Percentiles rank a stretch among this genome's conserved stretches.
Evolutionary conservation across 2,329 filamentous ascomycete species (phyloP).

Genomic region (Orbilia brochopaga): DNA sequence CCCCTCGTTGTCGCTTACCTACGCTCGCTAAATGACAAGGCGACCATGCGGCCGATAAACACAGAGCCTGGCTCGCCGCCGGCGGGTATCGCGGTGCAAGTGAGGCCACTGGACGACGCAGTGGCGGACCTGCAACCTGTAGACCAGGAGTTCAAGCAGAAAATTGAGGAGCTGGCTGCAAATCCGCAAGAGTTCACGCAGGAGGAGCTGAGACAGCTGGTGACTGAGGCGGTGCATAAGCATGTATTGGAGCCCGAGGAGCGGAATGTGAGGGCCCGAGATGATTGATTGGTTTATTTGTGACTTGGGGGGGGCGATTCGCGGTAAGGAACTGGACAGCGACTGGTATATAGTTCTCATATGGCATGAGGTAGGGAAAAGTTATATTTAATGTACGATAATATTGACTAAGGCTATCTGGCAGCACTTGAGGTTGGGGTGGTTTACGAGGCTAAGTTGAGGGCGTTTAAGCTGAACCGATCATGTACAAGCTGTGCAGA

Average conservation of each 20-base stretch:
- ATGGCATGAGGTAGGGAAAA: background rate
- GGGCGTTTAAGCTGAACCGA: background rate
- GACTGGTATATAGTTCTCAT: background rate
- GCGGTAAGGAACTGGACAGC: too few species aligned
- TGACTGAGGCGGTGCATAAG: constrained; percentile 78
- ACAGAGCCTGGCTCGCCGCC: constrained; percentile 65
- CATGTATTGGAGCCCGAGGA: constrained; percentile 65
- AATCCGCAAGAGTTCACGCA: constrained; percentile 84
- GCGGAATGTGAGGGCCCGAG: constrained; percentile 69
- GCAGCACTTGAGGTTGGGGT: too few species aligned
- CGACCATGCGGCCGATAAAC: constrained; percentile 56
- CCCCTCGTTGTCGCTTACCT: constrained; percentile 78
- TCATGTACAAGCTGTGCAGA: too few species aligned
- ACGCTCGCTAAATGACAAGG: constrained; percentile 56
- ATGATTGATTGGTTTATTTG: constrained; percentile 56
- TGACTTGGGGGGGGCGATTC: background rate
- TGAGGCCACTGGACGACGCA: constrained; percentile 73
- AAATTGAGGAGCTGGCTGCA: constrained; percentile 87
- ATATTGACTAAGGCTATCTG: too few species aligned
- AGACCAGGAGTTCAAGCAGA: constrained; percentile 80
- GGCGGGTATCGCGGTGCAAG: constrained; percentile 75
- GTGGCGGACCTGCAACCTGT: constrained; percentile 68
- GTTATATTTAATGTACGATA: constrained; percentile 28
- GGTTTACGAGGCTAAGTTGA: too few species aligned
- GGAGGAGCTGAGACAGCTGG: constrained; percentile 74